Conservation (phyloP, 148 eudicot species). For the Rhododendron henanense region DNA sequence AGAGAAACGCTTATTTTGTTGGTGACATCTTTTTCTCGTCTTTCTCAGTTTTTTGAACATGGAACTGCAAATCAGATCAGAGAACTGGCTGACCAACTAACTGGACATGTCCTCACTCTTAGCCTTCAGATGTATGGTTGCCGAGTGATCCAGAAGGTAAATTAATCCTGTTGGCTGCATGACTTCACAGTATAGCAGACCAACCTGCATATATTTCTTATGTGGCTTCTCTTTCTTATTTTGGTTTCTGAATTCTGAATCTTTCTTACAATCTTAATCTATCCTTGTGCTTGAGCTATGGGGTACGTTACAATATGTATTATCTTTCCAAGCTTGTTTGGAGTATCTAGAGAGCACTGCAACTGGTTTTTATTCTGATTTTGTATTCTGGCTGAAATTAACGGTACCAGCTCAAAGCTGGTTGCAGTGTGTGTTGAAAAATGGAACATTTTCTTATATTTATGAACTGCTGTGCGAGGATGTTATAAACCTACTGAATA, state of each 20-base stretch:
- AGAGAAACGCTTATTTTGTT: neutral
- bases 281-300: neutral
- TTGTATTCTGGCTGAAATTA: neutral
- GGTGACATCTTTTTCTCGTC: slow-evolving; percentile 6
- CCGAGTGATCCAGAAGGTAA: slow-evolving; percentile 96
- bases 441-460: neutral
- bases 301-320: neutral
- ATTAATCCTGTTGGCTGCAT: neutral
- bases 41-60: slow-evolving; percentile 79
- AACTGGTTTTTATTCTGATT: neutral
- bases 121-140: slow-evolving; percentile 99
- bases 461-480: neutral
- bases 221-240: neutral
- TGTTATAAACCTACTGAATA: neutral
- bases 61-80: slow-evolving; percentile 73
- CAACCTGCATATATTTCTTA: neutral
- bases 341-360: neutral
- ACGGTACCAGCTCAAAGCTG: neutral
- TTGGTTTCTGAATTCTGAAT: neutral
- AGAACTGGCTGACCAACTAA: slow-evolving; percentile 80
- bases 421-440: neutral
- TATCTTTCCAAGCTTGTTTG: neutral
- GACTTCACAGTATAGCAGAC: neutral
- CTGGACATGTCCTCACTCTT: slow-evolving; percentile 71
- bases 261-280: neutral